Conservation (phyloP, 2,329 filamentous ascomycete genomes). For the Epichloe festucae region DNA sequence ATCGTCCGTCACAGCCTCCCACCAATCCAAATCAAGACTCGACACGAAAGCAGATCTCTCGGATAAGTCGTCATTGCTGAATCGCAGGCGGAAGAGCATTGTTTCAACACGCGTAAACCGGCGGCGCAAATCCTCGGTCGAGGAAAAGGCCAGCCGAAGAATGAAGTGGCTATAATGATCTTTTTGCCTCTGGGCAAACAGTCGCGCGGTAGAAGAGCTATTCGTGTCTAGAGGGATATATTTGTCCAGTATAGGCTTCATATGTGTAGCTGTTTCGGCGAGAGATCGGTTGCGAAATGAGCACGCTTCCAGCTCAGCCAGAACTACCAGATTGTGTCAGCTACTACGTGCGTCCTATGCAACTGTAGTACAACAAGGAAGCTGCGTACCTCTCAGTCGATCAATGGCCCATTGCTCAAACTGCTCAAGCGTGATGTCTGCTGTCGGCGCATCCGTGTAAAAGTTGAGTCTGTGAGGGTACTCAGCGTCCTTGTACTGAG, state of each 20-base stretch:
- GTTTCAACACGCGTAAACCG: slow-evolving; percentile 81
- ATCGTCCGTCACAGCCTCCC: slow-evolving; percentile 67
- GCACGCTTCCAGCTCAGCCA: slow-evolving; percentile 84
- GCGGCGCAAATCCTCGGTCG: slow-evolving; percentile 77
- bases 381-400: slow-evolving; percentile 56
- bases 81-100: slow-evolving; percentile 74
- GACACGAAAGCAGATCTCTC: slow-evolving; percentile 69
- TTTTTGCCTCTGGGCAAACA: slow-evolving; percentile 69
- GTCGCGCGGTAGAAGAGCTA: slow-evolving; percentile 44
- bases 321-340: slow-evolving; percentile 37
- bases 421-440: slow-evolving; percentile 89
- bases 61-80: slow-evolving; percentile 59
- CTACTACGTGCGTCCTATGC: not conserved
- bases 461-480: slow-evolving; percentile 88
- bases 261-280: slow-evolving; percentile 71
- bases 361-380: not conserved
- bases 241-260: slow-evolving; percentile 78
- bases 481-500: slow-evolving; percentile 61
- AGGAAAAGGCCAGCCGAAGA: slow-evolving; percentile 79
- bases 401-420: slow-evolving; percentile 99
- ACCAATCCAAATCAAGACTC: slow-evolving; percentile 74
- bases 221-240: slow-evolving; percentile 71
- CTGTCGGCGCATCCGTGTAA: slow-evolving; percentile 76
- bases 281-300: slow-evolving; percentile 82
- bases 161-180: slow-evolving; percentile 99